Evolutionary conservation across 306 rosid species (phyloP), one percentile per base, ranked within the genome.

Genomic region (Castanospermum australe): DNA sequence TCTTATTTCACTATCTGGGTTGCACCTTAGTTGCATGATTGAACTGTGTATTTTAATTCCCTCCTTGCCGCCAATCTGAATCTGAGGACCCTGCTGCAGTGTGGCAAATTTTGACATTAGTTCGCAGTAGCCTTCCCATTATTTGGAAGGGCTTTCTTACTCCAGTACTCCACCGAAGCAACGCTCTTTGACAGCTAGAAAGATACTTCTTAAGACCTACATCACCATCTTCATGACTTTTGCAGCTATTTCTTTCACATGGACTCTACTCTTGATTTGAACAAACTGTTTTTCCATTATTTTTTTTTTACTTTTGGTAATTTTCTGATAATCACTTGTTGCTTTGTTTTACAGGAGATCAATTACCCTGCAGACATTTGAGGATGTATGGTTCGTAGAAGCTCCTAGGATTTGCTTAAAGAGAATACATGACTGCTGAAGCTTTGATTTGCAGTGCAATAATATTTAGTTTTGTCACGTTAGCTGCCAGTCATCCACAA

Each of bases 261-360:
- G 15, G 41, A 41, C 13, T 14, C 22, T 39, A 17, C 28, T 56
- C 65, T 69, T 61, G 73, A 21, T 71, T 71, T 61, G 39, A 52
- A 30, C 80, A 62, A 21, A 13, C 7, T 5, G 5, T 13, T 67
- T 39, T 51, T 20, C 2, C 45, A 9, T 30, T 50, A 14, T 30
- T 6, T 20, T 45, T 35, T 76, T 6, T 42, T 24, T 10, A 1
- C 24, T 42, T 41, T 41, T 17, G 13, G 5, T 9, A 41, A 8
- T 39, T 63, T 61, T 42, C 81, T 64, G 38, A 50, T 11, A 28
- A 61, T 55, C 17, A 39, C 10, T 13, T 74, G 51, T 25, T 84
- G 62, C 22, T 42, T 25, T 79, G 42, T 32, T 74, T 41, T 81
- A 18, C 88, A 92, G 97, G 93, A 85, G 77, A 85, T 92, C 68